Evolutionary conservation across 208 protist species (phyloP).

Genomic region (Acanthamoeba sp.): DNA sequence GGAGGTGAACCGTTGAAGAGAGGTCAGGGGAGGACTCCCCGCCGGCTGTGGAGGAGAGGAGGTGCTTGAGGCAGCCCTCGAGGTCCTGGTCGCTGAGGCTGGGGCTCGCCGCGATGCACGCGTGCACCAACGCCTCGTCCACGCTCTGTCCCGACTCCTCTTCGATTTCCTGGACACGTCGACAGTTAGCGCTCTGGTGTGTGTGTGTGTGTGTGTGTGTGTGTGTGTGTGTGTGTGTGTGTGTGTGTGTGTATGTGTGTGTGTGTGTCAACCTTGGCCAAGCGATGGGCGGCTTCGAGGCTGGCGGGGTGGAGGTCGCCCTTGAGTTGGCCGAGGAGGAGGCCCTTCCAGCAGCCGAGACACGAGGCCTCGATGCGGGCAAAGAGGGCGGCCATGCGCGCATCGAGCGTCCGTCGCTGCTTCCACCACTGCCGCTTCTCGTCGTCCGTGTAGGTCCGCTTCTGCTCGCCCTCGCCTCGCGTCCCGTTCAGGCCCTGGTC

Average conservation of each 20-base stretch:
- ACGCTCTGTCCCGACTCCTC: conserved; percentile 19
- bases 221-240: no score
- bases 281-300: neutral
- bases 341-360: conserved; percentile 52
- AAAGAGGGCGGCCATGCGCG: conserved; percentile 26
- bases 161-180: neutral
- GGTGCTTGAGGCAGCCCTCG: conserved; percentile 6
- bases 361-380: conserved; percentile 22
- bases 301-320: neutral
- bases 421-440: conserved; percentile 68
- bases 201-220: neutral
- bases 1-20: neutral
- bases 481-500: conserved; percentile 5
- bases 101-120: conserved; percentile 38
- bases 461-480: neutral
- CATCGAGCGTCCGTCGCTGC: conserved; percentile 1
- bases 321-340: conserved; percentile 50
- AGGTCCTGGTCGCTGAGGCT: conserved; percentile 15
- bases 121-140: conserved; percentile 15
- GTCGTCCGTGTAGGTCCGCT: conserved; percentile 40
- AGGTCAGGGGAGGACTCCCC: neutral
- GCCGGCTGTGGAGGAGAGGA: neutral
- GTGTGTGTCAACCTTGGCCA: neutral
- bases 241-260: neutral
- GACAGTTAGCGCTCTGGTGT: no score